Evolutionary conservation across 176 grass and related monocot species (phyloP), one percentile per base, ranked within the genome.

Genomic region (Thinopyrum elongatum): DNA sequence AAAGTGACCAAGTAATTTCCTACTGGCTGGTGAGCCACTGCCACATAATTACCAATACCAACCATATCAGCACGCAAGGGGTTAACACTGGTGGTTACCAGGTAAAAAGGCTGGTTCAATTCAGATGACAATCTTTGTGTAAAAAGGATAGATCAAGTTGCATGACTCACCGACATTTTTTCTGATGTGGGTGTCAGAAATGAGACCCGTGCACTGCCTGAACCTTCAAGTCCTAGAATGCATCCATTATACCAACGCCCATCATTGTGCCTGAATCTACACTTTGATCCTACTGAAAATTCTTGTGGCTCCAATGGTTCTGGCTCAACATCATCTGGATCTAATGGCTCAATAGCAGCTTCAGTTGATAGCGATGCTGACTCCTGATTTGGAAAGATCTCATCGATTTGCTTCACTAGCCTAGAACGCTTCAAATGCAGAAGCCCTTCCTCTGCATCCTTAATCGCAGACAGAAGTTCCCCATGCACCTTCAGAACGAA

Each of bases 171-270:
- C 93, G 30, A 85, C 96, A 98, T 94, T 29, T 79, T 95, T 75
- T 98, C 96, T 84, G 93, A 92, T 79, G 88, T 94, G 14, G 93
- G 96, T 33, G 88, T 95, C 83, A 98, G 90, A 88, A 98, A 98
- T 57, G 96, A 91, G 64, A 98, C 90, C 79, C 84, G 89, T 80
- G 88, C 93, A 82, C 80, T 86, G 6, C 69, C 70, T 87, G 88
- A 70, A 73, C 70, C 88, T 87, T 95, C 96, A 80, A 95, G 85
- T 84, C 78, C 91, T 79, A 98, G 68, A 74, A 95, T 55, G 4
- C 82, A 81, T 77, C 96, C 96, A 88, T 98, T 95, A 82, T 98
- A 98, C 96, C 96, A 98, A 13, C 93, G 94, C 0, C 96, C 96
- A 88, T 98, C 94, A 49, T 83, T 91, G 80, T 95, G 90, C 61